phyloP scores from a whole-genome alignment of 2,329 filamentous ascomycete genomes.

The Diplodia sapinea region DNA sequence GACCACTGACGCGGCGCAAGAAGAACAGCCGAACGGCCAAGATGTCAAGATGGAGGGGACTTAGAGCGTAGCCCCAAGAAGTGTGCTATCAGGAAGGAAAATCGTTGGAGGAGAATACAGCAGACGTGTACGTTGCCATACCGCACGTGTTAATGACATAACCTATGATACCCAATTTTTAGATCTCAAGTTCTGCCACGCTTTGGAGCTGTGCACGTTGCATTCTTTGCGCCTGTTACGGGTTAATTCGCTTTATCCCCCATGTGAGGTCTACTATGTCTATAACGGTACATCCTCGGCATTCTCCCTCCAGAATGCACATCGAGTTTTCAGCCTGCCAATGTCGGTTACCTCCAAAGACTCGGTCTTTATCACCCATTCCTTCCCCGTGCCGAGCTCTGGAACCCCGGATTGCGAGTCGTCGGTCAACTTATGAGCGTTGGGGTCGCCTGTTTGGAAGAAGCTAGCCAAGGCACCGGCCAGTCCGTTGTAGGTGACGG shows the following conservation, averaged over 20 bases:
- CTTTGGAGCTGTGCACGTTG: too few species aligned
- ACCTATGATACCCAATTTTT: conserved; percentile 10
- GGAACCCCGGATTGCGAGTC: conserved; percentile 54
- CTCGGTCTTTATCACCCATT: conserved; percentile 58
- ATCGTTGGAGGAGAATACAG: background rate
- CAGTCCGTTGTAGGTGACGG: conserved; percentile 62
- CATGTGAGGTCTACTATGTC: background rate
- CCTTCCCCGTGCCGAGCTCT: conserved; percentile 47
- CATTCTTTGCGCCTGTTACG: background rate
- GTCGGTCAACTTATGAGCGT: conserved; percentile 42
- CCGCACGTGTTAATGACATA: background rate
- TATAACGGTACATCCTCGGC: conserved; percentile 13
- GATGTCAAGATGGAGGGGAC: conserved; percentile 25
- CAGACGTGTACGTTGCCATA: background rate
- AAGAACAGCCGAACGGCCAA: conserved; percentile 7
- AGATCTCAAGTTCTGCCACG: background rate
- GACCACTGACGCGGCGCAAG: background rate
- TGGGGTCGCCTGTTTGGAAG: conserved; percentile 65
- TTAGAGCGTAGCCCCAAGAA: background rate
- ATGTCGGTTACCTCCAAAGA: conserved; percentile 54
- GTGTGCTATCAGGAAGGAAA: background rate
- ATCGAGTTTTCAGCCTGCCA: conserved; percentile 53
- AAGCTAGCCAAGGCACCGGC: conserved; percentile 66
- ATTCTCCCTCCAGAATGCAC: conserved; percentile 57
- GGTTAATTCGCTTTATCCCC: background rate